Evolutionary conservation across 2,329 filamentous ascomycete species (phyloP).

Genomic region (Talaromyces islandicus): DNA sequence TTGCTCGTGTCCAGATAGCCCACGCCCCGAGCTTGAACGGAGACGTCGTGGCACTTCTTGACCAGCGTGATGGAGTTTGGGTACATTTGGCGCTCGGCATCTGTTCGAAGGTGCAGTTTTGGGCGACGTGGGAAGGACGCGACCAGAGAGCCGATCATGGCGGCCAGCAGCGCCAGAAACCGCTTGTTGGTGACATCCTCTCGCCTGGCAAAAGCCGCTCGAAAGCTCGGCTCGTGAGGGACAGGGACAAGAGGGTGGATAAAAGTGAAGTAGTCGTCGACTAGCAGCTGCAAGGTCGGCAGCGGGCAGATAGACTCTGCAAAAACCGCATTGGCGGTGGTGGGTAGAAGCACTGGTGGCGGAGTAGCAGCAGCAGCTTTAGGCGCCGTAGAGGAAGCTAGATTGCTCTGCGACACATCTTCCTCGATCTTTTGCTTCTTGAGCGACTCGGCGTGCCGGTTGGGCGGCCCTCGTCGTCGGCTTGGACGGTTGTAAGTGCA

Average conservation of each 20-base stretch:
- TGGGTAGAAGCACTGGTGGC: background rate
- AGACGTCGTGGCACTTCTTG: conserved; percentile 38
- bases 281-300: conserved; percentile 31
- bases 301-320: conserved; percentile 43
- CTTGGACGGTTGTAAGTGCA: conserved; percentile 62
- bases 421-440: conserved; percentile 53
- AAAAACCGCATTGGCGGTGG: conserved; percentile 30
- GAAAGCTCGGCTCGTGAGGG: conserved; percentile 43
- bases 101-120: conserved; percentile 33
- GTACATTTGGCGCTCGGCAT: conserved; percentile 31
- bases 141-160: conserved; percentile 41
- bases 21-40: conserved; percentile 38
- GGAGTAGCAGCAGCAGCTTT: background rate
- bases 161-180: conserved; percentile 40
- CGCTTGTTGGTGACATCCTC: conserved; percentile 37
- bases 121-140: conserved; percentile 41
- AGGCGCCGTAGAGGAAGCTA: background rate
- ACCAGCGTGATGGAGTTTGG: conserved; percentile 40
- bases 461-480: conserved; percentile 59
- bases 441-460: conserved; percentile 60
- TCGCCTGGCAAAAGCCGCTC: conserved; percentile 36
- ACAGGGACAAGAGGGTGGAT: conserved; percentile 43
- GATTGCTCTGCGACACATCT: background rate
- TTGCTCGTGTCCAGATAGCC: conserved; percentile 38
- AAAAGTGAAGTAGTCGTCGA: conserved; percentile 44